Evolutionary conservation across 2,329 filamentous ascomycete species (phyloP).

Genomic region (Lasiodiplodia hormozganensis): DNA sequence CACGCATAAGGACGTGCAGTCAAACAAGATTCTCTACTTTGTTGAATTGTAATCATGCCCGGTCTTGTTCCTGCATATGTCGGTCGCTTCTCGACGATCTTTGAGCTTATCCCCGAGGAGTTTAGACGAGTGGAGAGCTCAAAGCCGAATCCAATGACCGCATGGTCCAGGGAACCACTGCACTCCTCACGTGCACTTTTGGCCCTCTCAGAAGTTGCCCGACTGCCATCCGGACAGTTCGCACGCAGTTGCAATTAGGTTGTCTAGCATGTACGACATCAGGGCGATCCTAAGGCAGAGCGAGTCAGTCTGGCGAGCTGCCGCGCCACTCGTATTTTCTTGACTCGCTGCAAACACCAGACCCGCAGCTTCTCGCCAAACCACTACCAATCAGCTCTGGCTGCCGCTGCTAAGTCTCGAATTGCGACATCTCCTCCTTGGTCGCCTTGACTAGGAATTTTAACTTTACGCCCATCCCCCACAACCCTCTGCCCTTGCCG

Average conservation of each 20-base stretch:
- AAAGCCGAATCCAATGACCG: neutral
- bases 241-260: neutral
- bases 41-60: neutral
- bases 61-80: neutral
- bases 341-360: slow-evolving; percentile 7
- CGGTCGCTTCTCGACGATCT: neutral
- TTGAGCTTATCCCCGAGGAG: neutral
- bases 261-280: neutral
- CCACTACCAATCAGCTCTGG: slow-evolving; percentile 2
- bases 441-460: neutral
- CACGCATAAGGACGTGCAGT: neutral
- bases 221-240: neutral
- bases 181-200: neutral
- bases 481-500: neutral
- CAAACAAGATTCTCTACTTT: neutral
- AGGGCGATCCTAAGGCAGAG: neutral
- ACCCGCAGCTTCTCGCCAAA: slow-evolving; percentile 3
- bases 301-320: neutral
- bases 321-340: slow-evolving; percentile 20
- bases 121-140: neutral
- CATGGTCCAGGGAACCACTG: neutral
- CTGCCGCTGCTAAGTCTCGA: neutral
- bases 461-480: neutral
- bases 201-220: too few relatives aligned
- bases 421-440: slow-evolving; percentile 7